These are phyloP conservation scores for Aspergillus saccharolyticus DNA, from an alignment of 495 filamentous ascomycete genomes.

Conservation along the genomic window DNA sequence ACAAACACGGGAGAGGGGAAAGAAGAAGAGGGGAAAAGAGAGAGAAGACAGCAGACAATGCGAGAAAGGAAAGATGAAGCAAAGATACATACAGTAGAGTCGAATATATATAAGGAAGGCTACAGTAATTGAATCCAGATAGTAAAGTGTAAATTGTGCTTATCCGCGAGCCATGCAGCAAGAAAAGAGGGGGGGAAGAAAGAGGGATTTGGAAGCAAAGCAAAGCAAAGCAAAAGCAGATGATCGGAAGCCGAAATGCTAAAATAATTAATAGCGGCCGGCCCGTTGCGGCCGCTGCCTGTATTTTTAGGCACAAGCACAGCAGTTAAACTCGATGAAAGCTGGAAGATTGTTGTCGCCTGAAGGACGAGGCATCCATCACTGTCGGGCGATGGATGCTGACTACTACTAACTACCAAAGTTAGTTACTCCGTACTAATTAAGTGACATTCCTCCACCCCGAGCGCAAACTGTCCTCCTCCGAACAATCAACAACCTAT, in stretches of 20 bases:
- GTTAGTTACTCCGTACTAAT: too few relatives aligned
- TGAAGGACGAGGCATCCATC: too few relatives aligned
- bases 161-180: background rate
- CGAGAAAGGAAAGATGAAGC: background rate
- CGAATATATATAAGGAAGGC: background rate
- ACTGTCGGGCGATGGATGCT: too few relatives aligned
- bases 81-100: background rate
- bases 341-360: too few relatives aligned
- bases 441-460: background rate
- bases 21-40: background rate
- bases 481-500: background rate
- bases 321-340: too few relatives aligned
- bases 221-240: too few relatives aligned
- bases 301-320: background rate
- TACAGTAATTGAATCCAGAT: background rate
- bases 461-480: background rate
- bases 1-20: conserved; percentile 1
- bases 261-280: background rate
- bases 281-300: background rate
- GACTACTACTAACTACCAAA: background rate
- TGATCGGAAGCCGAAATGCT: background rate
- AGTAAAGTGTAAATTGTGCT: background rate
- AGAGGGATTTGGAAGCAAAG: too few relatives aligned
- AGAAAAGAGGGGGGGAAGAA: background rate
- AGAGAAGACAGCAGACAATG: background rate